Percentiles rank a stretch among this genome's conserved stretches.
Conservation (phyloP, 73 alveolate species). For the Halteria grandinella region DNA sequence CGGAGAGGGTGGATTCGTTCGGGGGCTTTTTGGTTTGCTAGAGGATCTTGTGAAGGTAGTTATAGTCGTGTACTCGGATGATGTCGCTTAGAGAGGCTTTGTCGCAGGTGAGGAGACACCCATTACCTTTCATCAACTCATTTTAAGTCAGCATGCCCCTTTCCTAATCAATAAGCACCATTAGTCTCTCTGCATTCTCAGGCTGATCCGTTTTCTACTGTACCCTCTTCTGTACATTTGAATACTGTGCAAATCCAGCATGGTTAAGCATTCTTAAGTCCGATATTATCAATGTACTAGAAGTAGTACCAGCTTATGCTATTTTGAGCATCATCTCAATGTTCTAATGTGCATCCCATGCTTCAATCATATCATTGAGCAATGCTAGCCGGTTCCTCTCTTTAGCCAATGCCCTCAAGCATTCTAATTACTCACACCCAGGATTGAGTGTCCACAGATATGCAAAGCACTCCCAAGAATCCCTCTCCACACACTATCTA, state of each 20-base stretch:
- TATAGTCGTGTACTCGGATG: conserved; percentile 47
- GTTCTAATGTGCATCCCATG: not conserved
- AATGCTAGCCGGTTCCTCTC: not conserved
- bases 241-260: conserved; percentile 59
- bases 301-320: not conserved
- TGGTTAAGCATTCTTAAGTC: conserved; percentile 39
- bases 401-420: too few relatives aligned
- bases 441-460: too few relatives aligned
- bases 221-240: not conserved
- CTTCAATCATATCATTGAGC: not conserved
- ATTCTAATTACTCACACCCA: too few relatives aligned
- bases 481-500: not conserved
- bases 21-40: not conserved
- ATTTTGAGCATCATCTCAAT: not conserved
- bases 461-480: conserved; percentile 56
- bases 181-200: conserved; percentile 70
- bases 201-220: conserved; percentile 49
- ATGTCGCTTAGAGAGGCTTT: conserved; percentile 20
- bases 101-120: not conserved
- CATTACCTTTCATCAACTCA: conserved; percentile 28
- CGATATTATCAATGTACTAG: conserved; percentile 22
- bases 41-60: conserved; percentile 17
- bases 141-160: conserved; percentile 48
- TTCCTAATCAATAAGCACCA: conserved; percentile 57
- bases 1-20: too few relatives aligned